These are phyloP conservation scores for Sordariomycetes sp. DNA, from an alignment of 2,329 filamentous ascomycete genomes.

Conservation along the genomic window DNA sequence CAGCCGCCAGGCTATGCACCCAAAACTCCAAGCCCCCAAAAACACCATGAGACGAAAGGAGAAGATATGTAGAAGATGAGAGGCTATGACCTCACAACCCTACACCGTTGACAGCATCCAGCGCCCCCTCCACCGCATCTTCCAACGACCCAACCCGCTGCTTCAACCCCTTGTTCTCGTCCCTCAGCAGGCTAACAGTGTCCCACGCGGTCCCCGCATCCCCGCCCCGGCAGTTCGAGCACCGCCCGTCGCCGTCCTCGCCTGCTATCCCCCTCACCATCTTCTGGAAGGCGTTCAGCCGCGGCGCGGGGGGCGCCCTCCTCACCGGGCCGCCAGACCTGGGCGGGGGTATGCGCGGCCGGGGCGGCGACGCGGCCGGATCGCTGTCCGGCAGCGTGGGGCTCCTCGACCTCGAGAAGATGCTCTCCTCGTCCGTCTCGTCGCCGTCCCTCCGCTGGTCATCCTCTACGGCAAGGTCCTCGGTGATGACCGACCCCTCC, in stretches of 20 bases:
- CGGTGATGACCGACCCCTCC: constrained; percentile 32
- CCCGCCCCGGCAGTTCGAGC: constrained; percentile 47
- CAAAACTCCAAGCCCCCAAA: neutral
- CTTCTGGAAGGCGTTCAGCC: constrained; percentile 25
- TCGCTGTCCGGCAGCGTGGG: constrained; percentile 26
- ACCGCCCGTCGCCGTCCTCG: constrained; percentile 23
- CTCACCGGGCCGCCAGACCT: neutral
- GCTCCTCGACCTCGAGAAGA: constrained; percentile 51
- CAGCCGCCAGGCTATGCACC: neutral
- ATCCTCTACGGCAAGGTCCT: constrained; percentile 44
- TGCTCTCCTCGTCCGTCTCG: constrained; percentile 44
- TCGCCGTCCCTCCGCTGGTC: constrained; percentile 30
- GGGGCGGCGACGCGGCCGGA: neutral
- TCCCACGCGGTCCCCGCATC: constrained; percentile 53
- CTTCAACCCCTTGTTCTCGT: constrained; percentile 54
- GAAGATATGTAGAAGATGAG: neutral
- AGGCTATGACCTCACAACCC: constrained; percentile 23
- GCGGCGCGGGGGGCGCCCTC: constrained; percentile 15
- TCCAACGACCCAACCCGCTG: constrained; percentile 47
- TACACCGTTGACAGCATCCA: constrained; percentile 49
- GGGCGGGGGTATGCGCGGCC: neutral
- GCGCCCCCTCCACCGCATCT: constrained; percentile 46
- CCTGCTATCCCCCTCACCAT: constrained; percentile 30
- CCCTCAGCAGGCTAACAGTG: constrained; percentile 48
- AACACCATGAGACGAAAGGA: neutral